Evolutionary conservation across 208 protist species (phyloP).

Genomic region (Acanthamoeba sp.): DNA sequence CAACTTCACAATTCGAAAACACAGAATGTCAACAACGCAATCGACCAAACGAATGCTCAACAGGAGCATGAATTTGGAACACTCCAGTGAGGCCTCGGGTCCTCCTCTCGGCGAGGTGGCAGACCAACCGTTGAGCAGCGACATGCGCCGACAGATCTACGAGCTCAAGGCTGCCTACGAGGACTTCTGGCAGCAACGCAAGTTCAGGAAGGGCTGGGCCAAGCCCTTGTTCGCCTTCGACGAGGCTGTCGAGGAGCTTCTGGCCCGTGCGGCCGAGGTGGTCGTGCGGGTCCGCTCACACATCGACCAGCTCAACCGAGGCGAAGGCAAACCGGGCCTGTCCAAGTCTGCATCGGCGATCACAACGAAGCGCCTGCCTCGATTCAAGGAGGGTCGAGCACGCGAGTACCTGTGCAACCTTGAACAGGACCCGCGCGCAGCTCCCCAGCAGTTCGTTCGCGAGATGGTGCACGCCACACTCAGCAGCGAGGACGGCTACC

Average conservation of each 20-base stretch:
- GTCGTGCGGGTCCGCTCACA: constrained; percentile 20
- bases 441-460: not conserved
- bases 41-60: not conserved
- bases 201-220: constrained; percentile 41
- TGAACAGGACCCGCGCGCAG: not conserved
- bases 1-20: not conserved
- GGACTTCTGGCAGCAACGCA: constrained; percentile 14
- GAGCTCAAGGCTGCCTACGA: constrained; percentile 41
- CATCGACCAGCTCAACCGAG: not conserved
- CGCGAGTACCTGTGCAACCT: constrained; percentile 18
- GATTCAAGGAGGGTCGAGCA: not conserved
- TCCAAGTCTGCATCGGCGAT: not conserved
- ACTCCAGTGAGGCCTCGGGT: not conserved
- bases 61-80: not conserved
- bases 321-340: not conserved
- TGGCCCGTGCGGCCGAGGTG: not conserved
- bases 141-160: not conserved
- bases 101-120: not conserved
- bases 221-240: not conserved
- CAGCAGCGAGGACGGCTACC: not conserved
- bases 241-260: constrained; percentile 12
- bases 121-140: not conserved
- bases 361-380: not conserved
- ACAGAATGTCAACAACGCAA: not conserved
- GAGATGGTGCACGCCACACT: constrained; percentile 15